Evolutionary conservation across 495 filamentous ascomycete species (phyloP).

Genomic region (Xylaria curta): DNA sequence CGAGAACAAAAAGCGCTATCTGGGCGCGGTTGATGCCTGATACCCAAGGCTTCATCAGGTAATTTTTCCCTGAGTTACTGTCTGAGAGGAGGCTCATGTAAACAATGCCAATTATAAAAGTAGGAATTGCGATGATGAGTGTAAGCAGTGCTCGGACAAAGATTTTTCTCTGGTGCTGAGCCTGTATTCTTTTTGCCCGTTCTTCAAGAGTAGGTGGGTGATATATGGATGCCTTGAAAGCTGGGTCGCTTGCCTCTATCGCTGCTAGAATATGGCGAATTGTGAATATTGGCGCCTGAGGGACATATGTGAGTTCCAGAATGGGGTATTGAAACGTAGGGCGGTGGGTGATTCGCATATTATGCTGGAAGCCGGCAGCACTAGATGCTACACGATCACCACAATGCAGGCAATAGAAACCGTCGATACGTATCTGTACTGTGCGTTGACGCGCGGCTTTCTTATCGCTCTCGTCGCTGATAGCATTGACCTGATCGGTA

Average conservation of each 20-base stretch:
- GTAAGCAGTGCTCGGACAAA: conserved; percentile 72
- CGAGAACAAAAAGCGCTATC: conserved; percentile 83
- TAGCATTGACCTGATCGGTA: conserved; percentile 57
- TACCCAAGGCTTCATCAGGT: conserved; percentile 73
- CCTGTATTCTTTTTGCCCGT: conserved; percentile 73
- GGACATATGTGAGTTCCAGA: conserved; percentile 72
- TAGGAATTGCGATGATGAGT: conserved; percentile 78
- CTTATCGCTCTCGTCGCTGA: conserved; percentile 29
- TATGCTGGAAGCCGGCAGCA: conserved; percentile 44
- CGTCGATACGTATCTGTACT: conserved; percentile 72
- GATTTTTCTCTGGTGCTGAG: conserved; percentile 65
- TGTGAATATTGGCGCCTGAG: conserved; percentile 72
- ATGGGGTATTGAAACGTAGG: conserved; percentile 64
- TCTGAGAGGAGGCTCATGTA: conserved; percentile 82
- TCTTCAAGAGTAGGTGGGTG: conserved; percentile 88
- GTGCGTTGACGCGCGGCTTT: conserved; percentile 53
- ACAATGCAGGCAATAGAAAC: conserved; percentile 90
- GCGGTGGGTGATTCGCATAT: conserved; percentile 54
- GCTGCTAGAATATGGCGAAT: conserved; percentile 73
- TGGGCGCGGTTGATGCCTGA: conserved; percentile 78
- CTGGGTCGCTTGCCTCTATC: conserved; percentile 68
- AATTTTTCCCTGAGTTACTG: conserved; percentile 60
- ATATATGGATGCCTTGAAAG: conserved; percentile 71
- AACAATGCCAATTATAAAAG: conserved; percentile 88
- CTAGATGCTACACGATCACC: conserved; percentile 63